These are phyloP conservation scores for Selenicereus undatus DNA, from an alignment of 148 eudicot species.

Conservation along the genomic window DNA sequence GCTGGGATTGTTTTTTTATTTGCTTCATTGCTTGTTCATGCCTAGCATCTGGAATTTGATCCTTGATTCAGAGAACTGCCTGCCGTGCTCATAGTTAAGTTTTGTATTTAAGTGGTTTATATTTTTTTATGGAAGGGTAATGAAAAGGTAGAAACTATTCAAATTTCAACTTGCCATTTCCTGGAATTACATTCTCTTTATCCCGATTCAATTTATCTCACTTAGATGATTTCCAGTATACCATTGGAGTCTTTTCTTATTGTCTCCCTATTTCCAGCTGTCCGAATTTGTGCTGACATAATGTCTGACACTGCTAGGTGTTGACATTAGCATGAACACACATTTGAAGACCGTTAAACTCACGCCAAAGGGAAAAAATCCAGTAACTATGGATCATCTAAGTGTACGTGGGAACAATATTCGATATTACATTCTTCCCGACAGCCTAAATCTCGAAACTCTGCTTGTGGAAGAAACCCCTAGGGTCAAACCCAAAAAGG, in stretches of 20 bases:
- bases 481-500: conserved; percentile 67
- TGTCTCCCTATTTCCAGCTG: not conserved
- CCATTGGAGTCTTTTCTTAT: not conserved
- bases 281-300: not conserved
- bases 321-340: conserved; percentile 81
- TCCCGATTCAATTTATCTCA: not conserved
- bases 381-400: conserved; percentile 59
- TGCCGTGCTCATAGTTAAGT: not conserved
- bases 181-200: not conserved
- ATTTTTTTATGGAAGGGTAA: not conserved
- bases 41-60: not conserved
- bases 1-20: not conserved
- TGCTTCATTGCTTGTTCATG: not conserved
- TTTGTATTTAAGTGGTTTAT: not conserved
- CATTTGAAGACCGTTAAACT: conserved; percentile 76
- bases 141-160: no score
- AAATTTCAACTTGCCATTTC: not conserved
- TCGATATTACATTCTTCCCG: conserved; percentile 73
- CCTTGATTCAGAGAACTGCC: not conserved
- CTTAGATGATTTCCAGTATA: not conserved
- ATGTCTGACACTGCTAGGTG: conserved; percentile 30
- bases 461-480: conserved; percentile 73
- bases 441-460: conserved; percentile 72
- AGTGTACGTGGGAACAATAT: conserved; percentile 77
- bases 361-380: conserved; percentile 67